Evolutionary conservation across 2,329 filamentous ascomycete genomes (phyloP), one percentile per base, ranked within the genome.

Genomic region (Microsporum ferrugineum): DNA sequence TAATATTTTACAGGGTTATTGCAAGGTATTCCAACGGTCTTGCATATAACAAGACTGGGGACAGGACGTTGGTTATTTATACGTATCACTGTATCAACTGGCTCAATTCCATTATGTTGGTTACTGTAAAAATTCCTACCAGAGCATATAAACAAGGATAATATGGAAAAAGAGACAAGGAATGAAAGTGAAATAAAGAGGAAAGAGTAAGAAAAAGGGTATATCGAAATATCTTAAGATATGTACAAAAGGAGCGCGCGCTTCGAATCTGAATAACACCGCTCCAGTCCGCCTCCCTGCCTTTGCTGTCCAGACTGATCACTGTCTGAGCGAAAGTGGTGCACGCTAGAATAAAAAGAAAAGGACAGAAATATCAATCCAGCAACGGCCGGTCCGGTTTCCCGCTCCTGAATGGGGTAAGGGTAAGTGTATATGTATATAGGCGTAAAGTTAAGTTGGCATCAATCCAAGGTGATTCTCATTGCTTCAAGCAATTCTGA

Each of bases 401-500:
- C 38, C 45, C 45, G 45, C 45, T 49, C 45, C 45, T 27, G 23
- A 49, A 49, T 31, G 49, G 33, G 49, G 10, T 2, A n/a, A 36
- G 7, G 39, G 39, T 43, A 14, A 41, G 39, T 36, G 17, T 17
- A 17, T 55, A 55, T 55, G 14, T 34, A 23, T 55, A 17, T 55
- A 55, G 33, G 31, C 1, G 14, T 6, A 23, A 55, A 34, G 49
- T 55, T n/a, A 34, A 55, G 23, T 55, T 55, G 49, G 49, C 49
- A 55, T 55, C 49, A 55, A 36, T 17, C 49, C 31, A n/a, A 55
- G 49, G 8, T 12, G 31, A 17, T 55, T 34, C 31, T n/a, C 49
- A 23, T 36, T 55, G 49, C 49, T 34, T 55, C 49, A 55, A 55
- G 49, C 49, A 55, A 55, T n/a, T 55, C 29, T 55, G 49, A 36